These are phyloP conservation scores for Dactylella cylindrospora DNA, from an alignment of 2,329 filamentous ascomycete genomes.

Conservation along the genomic window DNA sequence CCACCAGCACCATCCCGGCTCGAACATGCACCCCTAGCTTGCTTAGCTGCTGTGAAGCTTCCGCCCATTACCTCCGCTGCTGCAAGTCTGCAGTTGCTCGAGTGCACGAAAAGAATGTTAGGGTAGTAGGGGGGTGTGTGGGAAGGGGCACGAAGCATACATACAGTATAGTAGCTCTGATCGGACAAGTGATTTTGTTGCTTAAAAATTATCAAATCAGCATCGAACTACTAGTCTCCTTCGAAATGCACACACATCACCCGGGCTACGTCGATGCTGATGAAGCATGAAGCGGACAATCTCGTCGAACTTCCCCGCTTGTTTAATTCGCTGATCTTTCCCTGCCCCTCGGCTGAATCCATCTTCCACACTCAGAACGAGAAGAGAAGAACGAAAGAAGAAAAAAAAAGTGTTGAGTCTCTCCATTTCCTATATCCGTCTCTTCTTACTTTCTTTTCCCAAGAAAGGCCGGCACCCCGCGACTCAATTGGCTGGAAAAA, in stretches of 20 bases:
- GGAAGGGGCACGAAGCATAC: too few relatives aligned
- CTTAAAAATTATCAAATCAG: slow-evolving; percentile 41
- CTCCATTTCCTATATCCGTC: too few relatives aligned
- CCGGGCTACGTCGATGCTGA: not conserved
- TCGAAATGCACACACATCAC: slow-evolving; percentile 25
- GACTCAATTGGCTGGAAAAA: slow-evolving; percentile 30
- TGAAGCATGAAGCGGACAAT: not conserved
- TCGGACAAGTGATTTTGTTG: too few relatives aligned
- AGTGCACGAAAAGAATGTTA: too few relatives aligned
- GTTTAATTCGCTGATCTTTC: slow-evolving; percentile 33
- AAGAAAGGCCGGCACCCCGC: too few relatives aligned
- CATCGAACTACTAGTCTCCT: slow-evolving; percentile 28
- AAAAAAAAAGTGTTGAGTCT: slow-evolving; percentile 28
- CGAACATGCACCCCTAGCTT: slow-evolving; percentile 39
- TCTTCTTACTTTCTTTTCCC: too few relatives aligned
- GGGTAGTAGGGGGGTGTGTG: too few relatives aligned
- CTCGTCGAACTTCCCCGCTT: slow-evolving; percentile 22
- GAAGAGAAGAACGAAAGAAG: not conserved
- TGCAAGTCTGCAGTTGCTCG: slow-evolving; percentile 33
- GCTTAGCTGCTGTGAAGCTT: slow-evolving; percentile 43
- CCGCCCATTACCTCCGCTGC: slow-evolving; percentile 31
- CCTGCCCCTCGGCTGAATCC: slow-evolving; percentile 28
- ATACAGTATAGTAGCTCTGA: too few relatives aligned
- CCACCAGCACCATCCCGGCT: slow-evolving; percentile 40
- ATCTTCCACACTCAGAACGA: too few relatives aligned